Evolutionary conservation across 2,329 filamentous ascomycete species (phyloP), one percentile per base, ranked within the genome.

Genomic region (Cytospora chrysosperma): DNA sequence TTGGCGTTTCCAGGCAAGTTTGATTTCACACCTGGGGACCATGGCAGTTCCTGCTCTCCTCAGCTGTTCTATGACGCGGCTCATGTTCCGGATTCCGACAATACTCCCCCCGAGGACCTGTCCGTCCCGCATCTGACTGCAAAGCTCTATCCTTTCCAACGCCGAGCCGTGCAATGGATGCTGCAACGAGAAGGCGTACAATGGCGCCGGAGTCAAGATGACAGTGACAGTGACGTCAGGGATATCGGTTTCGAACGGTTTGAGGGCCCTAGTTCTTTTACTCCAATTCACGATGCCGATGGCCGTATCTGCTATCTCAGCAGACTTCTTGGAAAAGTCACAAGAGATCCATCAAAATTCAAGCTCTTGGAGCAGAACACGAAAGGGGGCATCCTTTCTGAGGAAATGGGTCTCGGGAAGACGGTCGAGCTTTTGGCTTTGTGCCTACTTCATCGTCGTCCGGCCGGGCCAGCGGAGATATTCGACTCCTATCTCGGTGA

Each of bases 381-480:
- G 13, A 81, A 75, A 53, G 85, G 86, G 15, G 90, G 90, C 0
- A 88, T 92, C 55, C 77, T 94, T 6, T 87, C 89, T 0, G 91
- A 94, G 71, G 91, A 94, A 73, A 94, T 94, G 91, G 91, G 91
- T 0, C 78, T 94, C 1, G 91, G 91, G 1, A 94, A 94, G 73
- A 94, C 91, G 0, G 79, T 93, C 3, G 91, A 94, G 75, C 80
- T 91, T 2, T 85, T 93, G 52, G 83, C 88, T 4, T 78, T 94
- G 13, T 84, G 93, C n/a, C 78, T 85, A 9, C 77, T 89, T 27
- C 86, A 94, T 71, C 78, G 73, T 47, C 82, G 84, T 32, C 72
- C 69, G 19, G 56, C 62, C 27, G 52, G 52, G 17, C 60, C 67
- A 1, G 24, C 51, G 6, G 67, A 66, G n/a, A 65, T 67, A 47